Percentiles rank a stretch among this genome's conserved stretches.
Conservation (phyloP, 1,284 basidiomycete genomes). For the Naganishia liquefaciens region DNA sequence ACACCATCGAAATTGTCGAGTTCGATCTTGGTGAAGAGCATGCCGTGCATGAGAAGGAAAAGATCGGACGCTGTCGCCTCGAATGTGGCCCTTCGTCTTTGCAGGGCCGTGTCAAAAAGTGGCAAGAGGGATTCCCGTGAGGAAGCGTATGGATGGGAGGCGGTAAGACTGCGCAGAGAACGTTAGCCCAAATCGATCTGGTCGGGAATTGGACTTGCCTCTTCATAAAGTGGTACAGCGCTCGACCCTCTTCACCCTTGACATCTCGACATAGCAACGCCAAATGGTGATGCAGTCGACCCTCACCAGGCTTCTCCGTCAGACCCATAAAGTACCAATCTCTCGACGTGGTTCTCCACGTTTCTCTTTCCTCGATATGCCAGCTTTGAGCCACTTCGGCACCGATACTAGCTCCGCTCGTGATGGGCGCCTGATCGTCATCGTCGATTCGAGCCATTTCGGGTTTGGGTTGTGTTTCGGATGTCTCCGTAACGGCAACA, state of each 20-base stretch:
- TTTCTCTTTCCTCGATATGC: conserved; percentile 84
- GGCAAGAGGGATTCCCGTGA: conserved; percentile 84
- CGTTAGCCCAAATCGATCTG: background rate
- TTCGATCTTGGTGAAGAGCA: conserved; percentile 92
- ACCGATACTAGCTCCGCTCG: conserved; percentile 72
- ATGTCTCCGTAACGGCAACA: conserved; percentile 56
- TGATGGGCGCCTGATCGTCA: conserved; percentile 41
- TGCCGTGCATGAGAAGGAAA: conserved; percentile 88
- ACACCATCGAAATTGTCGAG: conserved; percentile 84
- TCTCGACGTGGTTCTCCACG: conserved; percentile 83
- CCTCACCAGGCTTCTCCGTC: conserved; percentile 82
- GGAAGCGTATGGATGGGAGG: conserved; percentile 78
- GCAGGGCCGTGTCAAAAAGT: conserved; percentile 75
- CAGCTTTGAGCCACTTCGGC: conserved; percentile 79
- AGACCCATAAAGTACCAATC: conserved; percentile 92
- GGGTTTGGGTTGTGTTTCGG: conserved; percentile 23
- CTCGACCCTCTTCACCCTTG: conserved; percentile 78
- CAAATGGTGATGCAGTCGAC: conserved; percentile 92
- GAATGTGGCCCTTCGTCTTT: conserved; percentile 67
- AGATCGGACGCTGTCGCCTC: conserved; percentile 78
- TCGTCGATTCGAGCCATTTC: conserved; percentile 36
- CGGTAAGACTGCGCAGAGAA: conserved; percentile 67
- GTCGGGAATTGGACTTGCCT: conserved; percentile 61
- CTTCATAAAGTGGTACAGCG: conserved; percentile 92
- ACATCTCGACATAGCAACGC: conserved; percentile 80